Percentiles rank a stretch among this genome's conserved stretches.
Evolutionary conservation across 2,329 filamentous ascomycete genomes (phyloP).

Genomic region (Ilyonectria sp.): DNA sequence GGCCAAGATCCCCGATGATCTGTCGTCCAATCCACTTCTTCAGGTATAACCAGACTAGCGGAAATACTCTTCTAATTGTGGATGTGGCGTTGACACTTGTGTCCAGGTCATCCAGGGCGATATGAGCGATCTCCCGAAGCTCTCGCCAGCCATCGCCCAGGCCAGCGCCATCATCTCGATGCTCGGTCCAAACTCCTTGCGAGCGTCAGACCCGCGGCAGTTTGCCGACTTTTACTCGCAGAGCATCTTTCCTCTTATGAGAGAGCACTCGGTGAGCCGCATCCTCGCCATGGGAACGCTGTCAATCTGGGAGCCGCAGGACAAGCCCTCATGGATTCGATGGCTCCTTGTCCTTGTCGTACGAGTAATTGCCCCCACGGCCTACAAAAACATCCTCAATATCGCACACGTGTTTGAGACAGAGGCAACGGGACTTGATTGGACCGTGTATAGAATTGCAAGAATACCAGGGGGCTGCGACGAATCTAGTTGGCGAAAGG

Average conservation of each 20-base stretch:
- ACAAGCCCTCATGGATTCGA: conserved; percentile 5
- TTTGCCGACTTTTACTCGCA: conserved; percentile 8
- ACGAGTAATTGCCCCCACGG: conserved; percentile 3
- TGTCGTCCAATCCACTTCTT: conserved; percentile 18
- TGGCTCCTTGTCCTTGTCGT: conserved; percentile 8
- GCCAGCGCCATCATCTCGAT: conserved; percentile 14
- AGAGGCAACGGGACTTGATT: conserved; percentile 13
- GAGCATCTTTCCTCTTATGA: conserved; percentile 7
- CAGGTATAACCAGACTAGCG: conserved; percentile 15
- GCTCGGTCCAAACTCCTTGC: conserved; percentile 1
- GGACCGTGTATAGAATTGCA: conserved; percentile 14
- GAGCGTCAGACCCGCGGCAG: background rate
- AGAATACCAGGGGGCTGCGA: background rate
- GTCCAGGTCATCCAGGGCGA: conserved; percentile 16
- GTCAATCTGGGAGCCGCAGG: conserved; percentile 13
- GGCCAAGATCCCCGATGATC: conserved; percentile 25
- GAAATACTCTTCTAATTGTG: background rate
- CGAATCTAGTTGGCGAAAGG: conserved; percentile 9
- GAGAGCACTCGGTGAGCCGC: background rate
- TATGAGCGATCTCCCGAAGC: background rate
- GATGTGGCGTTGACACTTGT: background rate
- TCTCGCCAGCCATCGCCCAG: conserved; percentile 8
- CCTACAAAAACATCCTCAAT: conserved; percentile 12
- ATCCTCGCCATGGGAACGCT: conserved; percentile 16
- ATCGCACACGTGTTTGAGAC: conserved; percentile 11